Evolutionary conservation across 345 rosid genomes (phyloP).

Genomic region (Firmiana major): DNA sequence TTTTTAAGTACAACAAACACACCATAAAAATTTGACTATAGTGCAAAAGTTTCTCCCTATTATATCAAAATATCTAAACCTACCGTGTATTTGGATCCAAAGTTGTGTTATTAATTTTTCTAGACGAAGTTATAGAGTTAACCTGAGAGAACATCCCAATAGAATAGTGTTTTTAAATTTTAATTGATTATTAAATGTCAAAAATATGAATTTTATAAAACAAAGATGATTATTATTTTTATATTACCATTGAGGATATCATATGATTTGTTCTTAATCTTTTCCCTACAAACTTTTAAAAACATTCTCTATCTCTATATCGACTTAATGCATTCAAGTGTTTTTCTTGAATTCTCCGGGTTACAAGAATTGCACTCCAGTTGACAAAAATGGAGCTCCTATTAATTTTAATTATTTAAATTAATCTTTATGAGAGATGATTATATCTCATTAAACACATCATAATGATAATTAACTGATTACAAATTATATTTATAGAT

Average conservation of each 20-base stretch:
- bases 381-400: no score
- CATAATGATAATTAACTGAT: background rate
- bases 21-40: background rate
- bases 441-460: background rate
- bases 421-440: background rate
- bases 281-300: no score
- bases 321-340: no score
- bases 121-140: background rate
- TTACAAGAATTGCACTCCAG: no score
- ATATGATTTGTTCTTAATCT: no score
- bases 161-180: background rate
- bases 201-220: background rate
- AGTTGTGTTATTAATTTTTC: background rate
- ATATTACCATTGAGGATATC: background rate
- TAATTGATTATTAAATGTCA: background rate
- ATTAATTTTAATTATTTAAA: no score
- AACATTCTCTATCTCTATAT: no score
- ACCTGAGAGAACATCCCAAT: background rate
- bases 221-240: background rate
- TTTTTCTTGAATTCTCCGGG: no score
- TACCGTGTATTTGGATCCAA: constrained; percentile 13
- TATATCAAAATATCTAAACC: background rate
- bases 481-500: background rate
- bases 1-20: constrained; percentile 9
- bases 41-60: background rate